phyloP scores from a whole-genome alignment of 495 filamentous ascomycete species.

The Neurospora terricola region DNA sequence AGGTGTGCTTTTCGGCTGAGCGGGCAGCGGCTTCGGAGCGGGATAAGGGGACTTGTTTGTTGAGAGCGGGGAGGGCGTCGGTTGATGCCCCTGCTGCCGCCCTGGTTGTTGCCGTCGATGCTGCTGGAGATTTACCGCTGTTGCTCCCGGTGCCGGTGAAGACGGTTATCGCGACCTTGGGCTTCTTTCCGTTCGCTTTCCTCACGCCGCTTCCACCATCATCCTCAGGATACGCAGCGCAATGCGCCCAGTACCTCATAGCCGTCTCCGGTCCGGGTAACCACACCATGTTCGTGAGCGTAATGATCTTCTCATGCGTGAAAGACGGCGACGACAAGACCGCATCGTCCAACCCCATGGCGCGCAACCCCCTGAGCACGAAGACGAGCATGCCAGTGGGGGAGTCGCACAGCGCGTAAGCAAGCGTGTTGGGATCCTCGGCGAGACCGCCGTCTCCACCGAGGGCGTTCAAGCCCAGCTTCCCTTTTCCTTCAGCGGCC shows the following conservation, averaged over 20 bases:
- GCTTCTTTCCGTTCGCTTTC: conserved; percentile 7
- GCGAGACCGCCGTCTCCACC: neutral
- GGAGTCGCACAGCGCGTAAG: conserved; percentile 45
- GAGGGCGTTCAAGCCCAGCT: neutral
- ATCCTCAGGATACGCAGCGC: conserved; percentile 19
- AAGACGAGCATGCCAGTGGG: conserved; percentile 41
- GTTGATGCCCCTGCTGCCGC: neutral
- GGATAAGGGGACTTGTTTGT: neutral
- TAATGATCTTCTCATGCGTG: conserved; percentile 32
- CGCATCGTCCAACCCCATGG: conserved; percentile 18
- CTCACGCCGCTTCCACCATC: conserved; percentile 3
- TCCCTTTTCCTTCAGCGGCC: neutral
- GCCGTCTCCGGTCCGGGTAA: conserved; percentile 39
- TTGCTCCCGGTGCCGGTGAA: conserved; percentile 25
- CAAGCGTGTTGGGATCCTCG: conserved; percentile 38
- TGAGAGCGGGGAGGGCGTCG: neutral
- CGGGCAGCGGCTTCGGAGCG: neutral
- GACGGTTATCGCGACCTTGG: conserved; percentile 34
- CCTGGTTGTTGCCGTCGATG: neutral
- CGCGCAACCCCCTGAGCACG: conserved; percentile 28
- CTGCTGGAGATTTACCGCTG: neutral
- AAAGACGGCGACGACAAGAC: conserved; percentile 7
- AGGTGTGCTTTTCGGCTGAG: conserved; percentile 14
- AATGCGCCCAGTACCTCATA: conserved; percentile 36
- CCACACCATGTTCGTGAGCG: conserved; percentile 37